Percentiles rank a stretch among this genome's conserved stretches.
These are phyloP conservation scores for Neurospora tetrasperma DNA, from an alignment of 495 filamentous ascomycete species.

Conservation along the genomic window DNA sequence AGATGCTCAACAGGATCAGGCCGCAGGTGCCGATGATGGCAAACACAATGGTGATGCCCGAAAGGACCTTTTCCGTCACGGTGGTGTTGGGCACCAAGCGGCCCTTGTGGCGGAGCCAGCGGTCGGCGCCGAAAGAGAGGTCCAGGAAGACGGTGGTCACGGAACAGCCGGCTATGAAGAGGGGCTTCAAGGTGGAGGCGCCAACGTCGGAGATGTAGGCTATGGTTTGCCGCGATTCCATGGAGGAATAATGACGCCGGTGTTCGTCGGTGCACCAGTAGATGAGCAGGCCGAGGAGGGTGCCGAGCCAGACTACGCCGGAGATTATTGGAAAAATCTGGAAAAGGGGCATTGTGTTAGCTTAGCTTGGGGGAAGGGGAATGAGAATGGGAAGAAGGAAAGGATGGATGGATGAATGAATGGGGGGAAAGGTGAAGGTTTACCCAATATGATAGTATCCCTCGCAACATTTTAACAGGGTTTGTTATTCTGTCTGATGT, in stretches of 20 bases:
- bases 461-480: constrained; percentile 15
- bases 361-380: not conserved
- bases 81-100: constrained; percentile 63
- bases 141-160: constrained; percentile 80
- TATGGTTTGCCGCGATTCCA: constrained; percentile 55
- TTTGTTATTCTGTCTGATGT: not conserved
- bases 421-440: not conserved
- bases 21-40: constrained; percentile 68
- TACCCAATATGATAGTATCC: constrained; percentile 44
- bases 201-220: constrained; percentile 88
- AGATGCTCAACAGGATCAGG: constrained; percentile 71
- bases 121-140: constrained; percentile 67
- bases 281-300: constrained; percentile 38
- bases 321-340: constrained; percentile 78
- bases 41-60: constrained; percentile 57
- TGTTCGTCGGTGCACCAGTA: constrained; percentile 54
- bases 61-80: constrained; percentile 56
- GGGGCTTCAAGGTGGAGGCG: constrained; percentile 54
- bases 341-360: constrained; percentile 30
- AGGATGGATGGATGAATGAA: too few relatives aligned
- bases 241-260: constrained; percentile 51
- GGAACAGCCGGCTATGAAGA: constrained; percentile 74
- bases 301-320: constrained; percentile 69
- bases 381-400: not conserved
- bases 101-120: constrained; percentile 69